Evolutionary conservation across 2,329 filamentous ascomycete genomes (phyloP).

Genomic region (Phaeosphaeria sp.): DNA sequence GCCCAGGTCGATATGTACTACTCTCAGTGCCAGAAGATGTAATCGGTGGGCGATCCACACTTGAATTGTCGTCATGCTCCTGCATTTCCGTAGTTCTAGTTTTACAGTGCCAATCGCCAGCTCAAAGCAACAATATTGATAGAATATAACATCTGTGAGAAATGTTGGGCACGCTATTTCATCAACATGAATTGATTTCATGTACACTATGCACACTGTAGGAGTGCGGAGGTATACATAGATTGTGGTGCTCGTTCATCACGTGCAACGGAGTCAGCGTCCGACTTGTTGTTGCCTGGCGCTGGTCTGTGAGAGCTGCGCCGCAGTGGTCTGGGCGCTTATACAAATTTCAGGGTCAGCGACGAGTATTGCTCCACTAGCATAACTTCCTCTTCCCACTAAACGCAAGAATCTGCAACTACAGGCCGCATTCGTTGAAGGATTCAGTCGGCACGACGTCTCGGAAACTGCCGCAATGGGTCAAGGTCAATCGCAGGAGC

Average conservation of each 20-base stretch:
- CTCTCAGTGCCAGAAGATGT: background rate
- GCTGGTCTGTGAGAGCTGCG: slow-evolving; percentile 1
- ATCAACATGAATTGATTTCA: no score
- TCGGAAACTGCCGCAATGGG: slow-evolving; percentile 25
- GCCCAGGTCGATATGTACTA: slow-evolving; percentile 17
- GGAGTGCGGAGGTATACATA: no score
- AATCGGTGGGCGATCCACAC: no score
- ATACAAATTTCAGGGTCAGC: background rate
- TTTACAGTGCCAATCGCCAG: no score
- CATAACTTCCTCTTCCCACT: background rate
- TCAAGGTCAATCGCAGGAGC: slow-evolving; percentile 29
- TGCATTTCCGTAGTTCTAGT: no score
- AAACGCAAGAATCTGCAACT: background rate
- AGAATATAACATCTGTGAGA: no score
- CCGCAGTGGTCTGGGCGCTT: slow-evolving; percentile 2
- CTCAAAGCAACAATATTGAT: no score
- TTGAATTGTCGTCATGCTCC: no score
- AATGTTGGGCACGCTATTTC: no score
- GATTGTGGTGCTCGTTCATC: no score
- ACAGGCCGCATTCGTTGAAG: background rate
- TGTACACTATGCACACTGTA: no score
- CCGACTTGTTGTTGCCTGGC: slow-evolving; percentile 6
- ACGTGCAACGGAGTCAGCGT: background rate
- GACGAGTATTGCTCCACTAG: background rate
- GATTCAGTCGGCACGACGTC: background rate